phyloP scores from a whole-genome alignment of 2,329 filamentous ascomycete species.

The Aspergillus thermomutatus region DNA sequence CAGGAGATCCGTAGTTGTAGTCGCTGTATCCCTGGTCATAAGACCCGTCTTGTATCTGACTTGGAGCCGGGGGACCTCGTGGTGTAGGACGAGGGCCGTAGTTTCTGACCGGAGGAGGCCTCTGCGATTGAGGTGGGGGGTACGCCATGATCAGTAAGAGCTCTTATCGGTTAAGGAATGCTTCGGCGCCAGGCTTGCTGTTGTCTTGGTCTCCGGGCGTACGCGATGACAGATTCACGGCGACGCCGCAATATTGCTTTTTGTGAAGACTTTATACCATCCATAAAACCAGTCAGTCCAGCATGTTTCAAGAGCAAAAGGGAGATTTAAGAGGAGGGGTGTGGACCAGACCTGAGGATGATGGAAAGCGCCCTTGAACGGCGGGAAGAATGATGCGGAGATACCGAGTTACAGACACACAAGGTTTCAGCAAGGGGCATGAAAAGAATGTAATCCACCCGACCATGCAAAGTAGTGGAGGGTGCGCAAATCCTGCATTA shows the following conservation, averaged over 20 bases:
- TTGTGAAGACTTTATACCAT: neutral
- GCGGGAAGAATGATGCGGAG: neutral
- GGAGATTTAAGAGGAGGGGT: neutral
- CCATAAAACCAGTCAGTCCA: neutral
- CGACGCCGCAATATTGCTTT: neutral
- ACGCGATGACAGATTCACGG: neutral
- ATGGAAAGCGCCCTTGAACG: neutral
- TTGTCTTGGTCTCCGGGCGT: neutral
- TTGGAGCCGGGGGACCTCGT: conserved; percentile 18
- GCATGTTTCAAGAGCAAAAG: neutral
- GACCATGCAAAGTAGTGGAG: neutral
- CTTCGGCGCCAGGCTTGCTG: neutral
- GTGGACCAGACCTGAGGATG: neutral
- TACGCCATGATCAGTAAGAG: conserved; percentile 32
- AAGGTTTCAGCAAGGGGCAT: neutral
- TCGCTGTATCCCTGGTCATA: conserved; percentile 24
- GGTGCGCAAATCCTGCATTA: neutral
- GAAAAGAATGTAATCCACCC: neutral
- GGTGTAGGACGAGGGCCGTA: conserved; percentile 24
- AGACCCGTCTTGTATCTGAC: conserved; percentile 21
- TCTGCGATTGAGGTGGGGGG: conserved; percentile 29
- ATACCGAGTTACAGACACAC: neutral
- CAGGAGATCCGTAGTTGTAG: conserved; percentile 23
- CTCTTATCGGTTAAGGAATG: neutral
- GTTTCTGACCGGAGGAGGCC: conserved; percentile 32